Conservation (phyloP, 441 rosid species). For the Brassica hybrid region DNA sequence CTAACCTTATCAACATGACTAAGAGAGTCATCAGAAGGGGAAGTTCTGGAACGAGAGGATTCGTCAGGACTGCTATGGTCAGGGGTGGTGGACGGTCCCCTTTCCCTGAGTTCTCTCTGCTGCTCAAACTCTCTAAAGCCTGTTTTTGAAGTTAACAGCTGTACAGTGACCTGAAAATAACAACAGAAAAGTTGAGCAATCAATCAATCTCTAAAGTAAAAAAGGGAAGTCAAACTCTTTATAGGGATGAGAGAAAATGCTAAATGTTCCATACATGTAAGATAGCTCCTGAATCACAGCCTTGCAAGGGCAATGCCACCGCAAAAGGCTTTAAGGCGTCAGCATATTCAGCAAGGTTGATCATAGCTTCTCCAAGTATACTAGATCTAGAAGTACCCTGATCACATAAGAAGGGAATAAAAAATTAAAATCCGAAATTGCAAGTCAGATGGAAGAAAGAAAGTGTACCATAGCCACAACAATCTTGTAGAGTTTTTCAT, state of each 20-base stretch:
- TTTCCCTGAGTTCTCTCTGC: conserved; percentile 95
- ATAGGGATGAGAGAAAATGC: conserved; percentile 25
- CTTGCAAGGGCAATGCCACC: conserved; percentile 76
- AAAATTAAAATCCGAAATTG: too few species aligned
- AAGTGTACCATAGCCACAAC: conserved; percentile 96
- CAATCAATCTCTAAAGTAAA: conserved; percentile 24
- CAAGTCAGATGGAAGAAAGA: not conserved
- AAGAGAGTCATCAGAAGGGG: conserved; percentile 63
- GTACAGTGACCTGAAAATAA: conserved; percentile 80
- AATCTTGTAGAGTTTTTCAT: conserved; percentile 87
- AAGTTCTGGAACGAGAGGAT: conserved; percentile 58
- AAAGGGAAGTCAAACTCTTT: too few species aligned
- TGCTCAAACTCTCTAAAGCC: conserved; percentile 98
- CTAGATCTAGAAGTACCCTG: conserved; percentile 97
- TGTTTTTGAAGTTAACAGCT: conserved; percentile 97
- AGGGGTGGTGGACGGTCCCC: conserved; percentile 67
- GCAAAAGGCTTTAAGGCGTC: conserved; percentile 88
- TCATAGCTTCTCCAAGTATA: conserved; percentile 90
- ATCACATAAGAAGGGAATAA: conserved; percentile 41
- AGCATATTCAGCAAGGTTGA: conserved; percentile 94
- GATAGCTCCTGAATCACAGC: conserved; percentile 84
- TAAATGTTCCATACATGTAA: conserved; percentile 82
- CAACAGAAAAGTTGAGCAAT: conserved; percentile 24
- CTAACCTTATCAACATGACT: conserved; percentile 65
- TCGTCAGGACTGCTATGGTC: conserved; percentile 71